Evolutionary conservation across 1,139 yeast species (phyloP).

Genomic region (Pichia inconspicua): DNA sequence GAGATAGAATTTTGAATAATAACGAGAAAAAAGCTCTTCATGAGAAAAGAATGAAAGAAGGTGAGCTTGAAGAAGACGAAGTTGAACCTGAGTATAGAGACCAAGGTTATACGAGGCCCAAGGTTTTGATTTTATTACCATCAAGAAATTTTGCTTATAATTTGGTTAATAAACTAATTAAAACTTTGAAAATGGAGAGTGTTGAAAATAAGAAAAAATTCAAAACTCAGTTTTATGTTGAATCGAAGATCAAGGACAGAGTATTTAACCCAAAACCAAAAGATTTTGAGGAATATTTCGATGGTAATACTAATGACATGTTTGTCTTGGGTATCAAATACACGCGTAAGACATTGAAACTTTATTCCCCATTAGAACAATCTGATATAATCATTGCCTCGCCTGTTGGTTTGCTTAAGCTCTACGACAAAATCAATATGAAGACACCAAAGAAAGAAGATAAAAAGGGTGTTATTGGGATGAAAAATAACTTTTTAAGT

Average conservation of each 20-base stretch:
- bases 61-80: constrained; percentile 27
- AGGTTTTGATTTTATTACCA: constrained; percentile 74
- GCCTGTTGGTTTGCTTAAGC: constrained; percentile 82
- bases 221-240: constrained; percentile 56
- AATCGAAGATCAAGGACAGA: constrained; percentile 35
- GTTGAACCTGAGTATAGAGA: constrained; percentile 60
- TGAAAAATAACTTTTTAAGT: constrained; percentile 65
- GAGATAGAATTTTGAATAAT: constrained; percentile 74
- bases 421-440: constrained; percentile 44
- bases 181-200: constrained; percentile 58
- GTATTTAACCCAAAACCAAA: constrained; percentile 63
- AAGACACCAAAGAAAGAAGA: constrained; percentile 5
- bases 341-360: constrained; percentile 77
- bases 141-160: constrained; percentile 74
- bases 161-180: constrained; percentile 55
- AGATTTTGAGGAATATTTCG: constrained; percentile 72
- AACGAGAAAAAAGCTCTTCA: constrained; percentile 47
- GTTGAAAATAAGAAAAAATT: constrained; percentile 78
- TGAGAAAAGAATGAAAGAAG: constrained; percentile 38
- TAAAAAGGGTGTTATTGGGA: constrained; percentile 14
- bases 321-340: constrained; percentile 84
- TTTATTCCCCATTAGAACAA: constrained; percentile 76
- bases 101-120: constrained; percentile 94
- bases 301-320: constrained; percentile 88
- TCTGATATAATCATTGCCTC: constrained; percentile 87